phyloP scores from a whole-genome alignment of 2,329 filamentous ascomycete species.

The Penicillium frequentans region DNA sequence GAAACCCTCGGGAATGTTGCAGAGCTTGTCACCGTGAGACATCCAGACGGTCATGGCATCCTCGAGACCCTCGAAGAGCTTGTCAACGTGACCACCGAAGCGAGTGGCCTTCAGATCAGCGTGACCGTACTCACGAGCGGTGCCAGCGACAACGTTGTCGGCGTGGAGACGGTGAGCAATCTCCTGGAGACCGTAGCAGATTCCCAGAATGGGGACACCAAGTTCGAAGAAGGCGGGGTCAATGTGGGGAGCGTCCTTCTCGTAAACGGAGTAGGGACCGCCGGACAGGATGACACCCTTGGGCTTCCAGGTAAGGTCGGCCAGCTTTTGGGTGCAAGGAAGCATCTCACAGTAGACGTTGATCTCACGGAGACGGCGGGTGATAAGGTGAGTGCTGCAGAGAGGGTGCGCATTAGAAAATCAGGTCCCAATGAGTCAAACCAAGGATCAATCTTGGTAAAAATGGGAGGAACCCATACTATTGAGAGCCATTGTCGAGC shows the following conservation, averaged over 20 bases:
- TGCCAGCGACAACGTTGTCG: conserved; percentile 67
- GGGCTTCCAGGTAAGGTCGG: conserved; percentile 74
- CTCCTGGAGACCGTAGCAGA: conserved; percentile 68
- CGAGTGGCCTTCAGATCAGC: conserved; percentile 63
- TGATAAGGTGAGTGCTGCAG: conserved; percentile 64
- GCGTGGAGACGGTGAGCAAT: conserved; percentile 68
- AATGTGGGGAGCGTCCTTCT: conserved; percentile 31
- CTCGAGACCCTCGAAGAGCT: conserved; percentile 74
- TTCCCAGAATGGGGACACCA: conserved; percentile 59
- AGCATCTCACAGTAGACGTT: conserved; percentile 87
- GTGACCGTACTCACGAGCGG: conserved; percentile 70
- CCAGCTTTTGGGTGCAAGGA: conserved; percentile 78
- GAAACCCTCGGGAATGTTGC: conserved; percentile 57
- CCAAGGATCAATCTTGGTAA: not conserved
- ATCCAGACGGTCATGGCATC: conserved; percentile 75
- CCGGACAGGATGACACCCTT: conserved; percentile 80
- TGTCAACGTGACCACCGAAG: conserved; percentile 64
- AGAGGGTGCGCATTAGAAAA: conserved; percentile 6
- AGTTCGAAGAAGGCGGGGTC: conserved; percentile 81
- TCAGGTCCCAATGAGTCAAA: not conserved
- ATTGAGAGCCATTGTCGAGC: conserved; percentile 62
- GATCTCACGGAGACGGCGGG: conserved; percentile 71
- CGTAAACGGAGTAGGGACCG: conserved; percentile 6
- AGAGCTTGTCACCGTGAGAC: conserved; percentile 87
- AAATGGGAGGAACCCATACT: conserved; percentile 10